A percentile compares a stretch with the other conserved stretches of the same genome.
Evolutionary conservation across 2,329 filamentous ascomycete genomes (phyloP).

Genomic region (Rutstroemia sp.): DNA sequence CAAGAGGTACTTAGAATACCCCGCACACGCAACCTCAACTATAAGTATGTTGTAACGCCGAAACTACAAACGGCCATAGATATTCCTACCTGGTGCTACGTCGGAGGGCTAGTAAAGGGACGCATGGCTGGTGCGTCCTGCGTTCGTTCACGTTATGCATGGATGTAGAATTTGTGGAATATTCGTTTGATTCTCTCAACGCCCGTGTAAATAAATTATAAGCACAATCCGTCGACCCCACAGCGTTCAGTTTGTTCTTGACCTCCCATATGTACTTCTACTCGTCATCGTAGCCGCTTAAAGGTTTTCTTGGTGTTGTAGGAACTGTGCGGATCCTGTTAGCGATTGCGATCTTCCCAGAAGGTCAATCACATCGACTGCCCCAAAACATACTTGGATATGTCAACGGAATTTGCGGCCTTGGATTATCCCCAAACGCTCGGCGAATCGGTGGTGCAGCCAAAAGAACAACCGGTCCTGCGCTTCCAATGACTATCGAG

Average conservation of each 20-base stretch:
- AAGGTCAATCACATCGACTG: not conserved
- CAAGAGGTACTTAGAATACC: too few species aligned
- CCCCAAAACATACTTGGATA: slow-evolving; percentile 71
- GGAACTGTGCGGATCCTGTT: slow-evolving; percentile 40
- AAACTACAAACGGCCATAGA: too few species aligned
- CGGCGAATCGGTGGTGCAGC: slow-evolving; percentile 67
- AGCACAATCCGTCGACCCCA: not conserved
- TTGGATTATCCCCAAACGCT: slow-evolving; percentile 65
- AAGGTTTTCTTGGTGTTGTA: slow-evolving; percentile 48
- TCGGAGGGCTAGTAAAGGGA: too few species aligned
- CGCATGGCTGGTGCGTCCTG: too few species aligned
- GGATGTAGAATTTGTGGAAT: slow-evolving; percentile 1
- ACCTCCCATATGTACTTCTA: not conserved
- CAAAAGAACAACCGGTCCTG: slow-evolving; percentile 64
- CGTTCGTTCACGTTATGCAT: not conserved
- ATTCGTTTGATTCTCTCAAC: slow-evolving; percentile 6
- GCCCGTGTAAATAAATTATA: slow-evolving; percentile 2
- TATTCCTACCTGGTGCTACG: too few species aligned
- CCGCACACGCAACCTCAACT: too few species aligned
- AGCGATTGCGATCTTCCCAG: slow-evolving; percentile 11
- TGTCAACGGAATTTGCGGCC: slow-evolving; percentile 70
- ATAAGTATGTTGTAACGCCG: too few species aligned
- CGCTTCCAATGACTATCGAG: slow-evolving; percentile 65
- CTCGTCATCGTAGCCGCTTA: slow-evolving; percentile 53
- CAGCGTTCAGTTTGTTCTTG: not conserved